These are phyloP conservation scores for Capronia epimyces DNA, from an alignment of 2,329 filamentous ascomycete species.

Conservation along the genomic window DNA sequence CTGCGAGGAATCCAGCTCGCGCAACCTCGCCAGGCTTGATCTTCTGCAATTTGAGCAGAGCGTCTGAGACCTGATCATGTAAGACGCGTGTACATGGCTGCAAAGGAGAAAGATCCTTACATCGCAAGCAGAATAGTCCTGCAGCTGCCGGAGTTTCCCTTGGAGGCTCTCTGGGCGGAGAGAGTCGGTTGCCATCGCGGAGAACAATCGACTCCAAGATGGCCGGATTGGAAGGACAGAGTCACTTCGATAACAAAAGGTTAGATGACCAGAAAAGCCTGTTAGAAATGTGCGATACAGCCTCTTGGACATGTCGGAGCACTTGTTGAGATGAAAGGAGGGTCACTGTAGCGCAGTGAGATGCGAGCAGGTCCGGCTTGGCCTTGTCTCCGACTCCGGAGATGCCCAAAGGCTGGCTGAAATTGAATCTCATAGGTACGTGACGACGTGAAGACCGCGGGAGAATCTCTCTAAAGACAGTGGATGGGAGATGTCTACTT, in stretches of 20 bases:
- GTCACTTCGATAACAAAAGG: not conserved
- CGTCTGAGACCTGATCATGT: slow-evolving; percentile 59
- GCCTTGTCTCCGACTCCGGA: not conserved
- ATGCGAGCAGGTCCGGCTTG: too few relatives aligned
- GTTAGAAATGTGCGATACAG: not conserved
- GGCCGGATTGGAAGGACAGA: not conserved
- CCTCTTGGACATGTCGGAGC: not conserved
- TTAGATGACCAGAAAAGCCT: not conserved
- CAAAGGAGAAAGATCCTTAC: slow-evolving; percentile 28
- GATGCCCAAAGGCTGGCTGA: not conserved
- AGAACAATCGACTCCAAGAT: not conserved
- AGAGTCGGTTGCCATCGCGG: not conserved
- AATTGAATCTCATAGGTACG: too few relatives aligned
- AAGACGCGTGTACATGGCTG: not conserved
- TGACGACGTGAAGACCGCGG: too few relatives aligned
- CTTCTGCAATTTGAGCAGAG: slow-evolving; percentile 61
- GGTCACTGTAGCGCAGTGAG: too few relatives aligned
- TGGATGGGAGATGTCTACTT: too few relatives aligned
- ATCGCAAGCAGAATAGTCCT: slow-evolving; percentile 42
- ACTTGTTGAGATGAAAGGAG: not conserved
- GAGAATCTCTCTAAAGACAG: too few relatives aligned
- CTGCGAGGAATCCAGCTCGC: slow-evolving; percentile 61
- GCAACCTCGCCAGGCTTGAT: slow-evolving; percentile 42
- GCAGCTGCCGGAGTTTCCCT: slow-evolving; percentile 32
- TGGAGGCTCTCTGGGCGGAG: slow-evolving; percentile 27